Evolutionary conservation across 106 monocot species (phyloP).

Genomic region (Acorus calamus): DNA sequence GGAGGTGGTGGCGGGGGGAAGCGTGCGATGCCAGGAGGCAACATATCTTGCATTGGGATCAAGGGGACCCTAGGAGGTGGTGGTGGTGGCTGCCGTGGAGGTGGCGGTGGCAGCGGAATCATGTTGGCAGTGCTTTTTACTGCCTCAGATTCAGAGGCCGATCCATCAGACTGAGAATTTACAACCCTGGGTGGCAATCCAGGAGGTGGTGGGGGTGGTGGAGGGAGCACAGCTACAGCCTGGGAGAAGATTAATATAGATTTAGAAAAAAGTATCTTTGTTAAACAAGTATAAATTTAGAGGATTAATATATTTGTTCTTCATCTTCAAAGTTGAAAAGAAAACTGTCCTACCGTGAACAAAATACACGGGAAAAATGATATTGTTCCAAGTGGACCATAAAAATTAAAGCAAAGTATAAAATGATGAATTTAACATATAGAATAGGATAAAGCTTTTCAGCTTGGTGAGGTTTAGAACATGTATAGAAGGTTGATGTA

Average conservation of each 20-base stretch:
- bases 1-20: constrained; percentile 58
- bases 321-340: too few species aligned
- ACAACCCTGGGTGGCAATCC: constrained; percentile 41
- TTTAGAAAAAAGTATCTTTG: too few species aligned
- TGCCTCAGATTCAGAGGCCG: constrained; percentile 11
- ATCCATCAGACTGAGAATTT: constrained; percentile 15
- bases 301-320: neutral
- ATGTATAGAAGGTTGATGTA: too few species aligned
- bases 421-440: too few species aligned
- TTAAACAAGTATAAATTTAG: too few species aligned
- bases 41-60: constrained; percentile 36
- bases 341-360: too few species aligned
- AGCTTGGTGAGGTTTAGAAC: too few species aligned
- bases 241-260: constrained; percentile 5
- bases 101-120: constrained; percentile 38
- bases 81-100: constrained; percentile 34
- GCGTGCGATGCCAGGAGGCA: constrained; percentile 50
- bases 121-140: constrained; percentile 22
- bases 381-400: too few species aligned
- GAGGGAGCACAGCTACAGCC: constrained; percentile 33
- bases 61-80: constrained; percentile 31
- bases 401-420: too few species aligned
- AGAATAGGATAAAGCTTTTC: too few species aligned
- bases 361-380: too few species aligned
- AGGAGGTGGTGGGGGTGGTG: constrained; percentile 64